Base-by-base conservation (phyloP, 495 filamentous ascomycete genomes). In the Chlorociboria aeruginascens region DNA sequence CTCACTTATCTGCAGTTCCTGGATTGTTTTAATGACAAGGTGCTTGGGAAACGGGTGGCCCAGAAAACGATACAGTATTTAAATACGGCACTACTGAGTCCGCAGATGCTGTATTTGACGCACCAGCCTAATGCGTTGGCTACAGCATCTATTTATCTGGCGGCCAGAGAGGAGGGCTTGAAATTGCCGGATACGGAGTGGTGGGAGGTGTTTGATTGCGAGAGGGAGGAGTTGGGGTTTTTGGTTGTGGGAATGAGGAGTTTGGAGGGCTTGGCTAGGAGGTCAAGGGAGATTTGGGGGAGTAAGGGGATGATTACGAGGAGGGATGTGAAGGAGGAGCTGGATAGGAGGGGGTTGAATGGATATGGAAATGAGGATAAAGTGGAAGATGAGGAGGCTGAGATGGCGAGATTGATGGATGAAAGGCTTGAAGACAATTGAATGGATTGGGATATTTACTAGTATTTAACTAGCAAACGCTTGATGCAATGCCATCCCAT, bases 121-220 rank as follows among this genome's bases (percentile, higher is more conserved):
- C 86, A 93, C 58, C 93, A 97, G 61, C 90, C 92, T 17, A 74
- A 81, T 46, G 75, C 78, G 17, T 68, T 98, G 10, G 93, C 93
- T 3, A 85, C 88, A 6, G 86, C 89, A 11, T 85, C 89, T 3
- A 81, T 94, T 13, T 98, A 97, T 61, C 75, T 89, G 13, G 85
- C 89, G 8, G 81, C 87, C n/a, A 75, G 84, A 20, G 89, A 97
- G 47, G 61, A 78, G 2, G 80, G 72, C 0, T 74, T 83, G 29
- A 86, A 84, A 61, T 70, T 97, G 63, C 84, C 90, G 2, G 81
- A 81, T 42, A 71, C 68, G 20, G 82, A 86, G 43, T 98, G 92
- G 92, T 98, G 92, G 92, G 89, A 93, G 65, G 85, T 96, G 0
- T 97, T 98, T 63, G 92, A 98, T 67, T 85, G 89, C n/a, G 90